A percentile compares a stretch with the other conserved stretches of the same genome.
Evolutionary conservation across 1,284 basidiomycete species (phyloP).

Genomic region (Trametes sp.): DNA sequence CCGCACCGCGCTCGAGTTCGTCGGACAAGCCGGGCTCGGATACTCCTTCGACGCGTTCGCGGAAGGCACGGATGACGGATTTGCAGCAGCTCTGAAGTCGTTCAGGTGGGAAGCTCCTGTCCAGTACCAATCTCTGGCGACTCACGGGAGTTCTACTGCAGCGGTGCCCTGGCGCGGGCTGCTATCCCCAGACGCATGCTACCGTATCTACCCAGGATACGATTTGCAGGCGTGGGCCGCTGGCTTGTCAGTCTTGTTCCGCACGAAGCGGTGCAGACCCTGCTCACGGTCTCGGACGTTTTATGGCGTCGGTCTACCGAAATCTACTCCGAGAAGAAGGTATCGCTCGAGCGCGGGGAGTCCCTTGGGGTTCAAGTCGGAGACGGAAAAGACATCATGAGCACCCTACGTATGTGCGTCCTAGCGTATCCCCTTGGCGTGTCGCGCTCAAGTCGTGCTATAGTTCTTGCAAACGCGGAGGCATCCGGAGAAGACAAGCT

Average conservation of each 20-base stretch:
- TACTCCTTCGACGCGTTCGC: constrained; percentile 46
- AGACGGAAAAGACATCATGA: constrained; percentile 43
- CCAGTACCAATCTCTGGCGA: constrained; percentile 4
- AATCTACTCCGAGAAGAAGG: constrained; percentile 36
- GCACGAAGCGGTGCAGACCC: neutral
- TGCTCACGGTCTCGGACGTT: constrained; percentile 9
- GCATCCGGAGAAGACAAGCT: constrained; percentile 37
- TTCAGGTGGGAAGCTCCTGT: constrained; percentile 30
- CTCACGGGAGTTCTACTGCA: neutral
- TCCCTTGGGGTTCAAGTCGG: constrained; percentile 36
- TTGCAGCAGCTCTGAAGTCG: constrained; percentile 38
- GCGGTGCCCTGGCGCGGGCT: neutral
- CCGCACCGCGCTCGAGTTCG: constrained; percentile 45
- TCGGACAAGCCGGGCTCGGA: constrained; percentile 47
- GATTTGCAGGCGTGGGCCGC: neutral
- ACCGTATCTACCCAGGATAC: neutral
- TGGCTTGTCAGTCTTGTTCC: constrained; percentile 28
- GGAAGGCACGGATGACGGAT: constrained; percentile 34
- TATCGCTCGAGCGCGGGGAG: constrained; percentile 34
- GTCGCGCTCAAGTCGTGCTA: neutral
- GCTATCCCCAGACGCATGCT: neutral
- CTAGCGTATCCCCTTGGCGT: neutral
- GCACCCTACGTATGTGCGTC: constrained; percentile 36
- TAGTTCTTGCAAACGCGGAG: constrained; percentile 40
- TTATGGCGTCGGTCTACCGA: constrained; percentile 13